Evolutionary conservation across 129 eudicot genomes (phyloP), one percentile per base, ranked within the genome.

Genomic region (Flaveria brownii): DNA sequence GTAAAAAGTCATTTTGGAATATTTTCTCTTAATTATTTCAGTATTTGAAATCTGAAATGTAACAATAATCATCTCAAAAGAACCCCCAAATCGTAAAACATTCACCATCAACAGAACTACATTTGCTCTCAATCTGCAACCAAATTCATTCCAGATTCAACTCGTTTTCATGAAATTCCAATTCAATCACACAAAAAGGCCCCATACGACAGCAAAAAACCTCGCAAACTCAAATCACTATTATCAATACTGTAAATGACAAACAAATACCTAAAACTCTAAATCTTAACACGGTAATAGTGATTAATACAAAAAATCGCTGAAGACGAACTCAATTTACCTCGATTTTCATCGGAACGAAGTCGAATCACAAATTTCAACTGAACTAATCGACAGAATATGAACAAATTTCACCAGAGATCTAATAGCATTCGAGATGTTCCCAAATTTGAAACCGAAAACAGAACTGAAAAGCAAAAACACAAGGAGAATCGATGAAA

Each of bases 181-280:
- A 2, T 20, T 18, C 64, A 28, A 71, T 2, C 65, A 59, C 2
- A 70, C 2, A 0, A 23, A 51, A 52, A 16, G 17, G 17, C 9
- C 61, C 28, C 5, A 6, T 22, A 52, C 9, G 5, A 16, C 16
- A 14, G 59, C 59, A 52, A 52, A 52, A 10, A 52, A 52, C 25
- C 47, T 43, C 16, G 14, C 42, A 76, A n/a, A 42, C 73, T 76
- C 18, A 52, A 52, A 69, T 69, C 71, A 28, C 62, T 12, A 45
- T 77, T 61, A 77, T 43, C 67, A 55, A 23, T 25, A 43, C n/a
- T 42, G 45, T 49, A 23, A 60, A 42, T 20, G 6, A 20, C 23
- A 22, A 59, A 73, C 5, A 42, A 18, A 4, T 5, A 16, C 20
- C 26, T 55, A 55, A 56, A 56, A 18, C 4, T 56, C 62, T 20